Evolutionary conservation across 1,139 yeast genomes (phyloP), one percentile per base, ranked within the genome.

Genomic region (Spathaspora jeffriesii): DNA sequence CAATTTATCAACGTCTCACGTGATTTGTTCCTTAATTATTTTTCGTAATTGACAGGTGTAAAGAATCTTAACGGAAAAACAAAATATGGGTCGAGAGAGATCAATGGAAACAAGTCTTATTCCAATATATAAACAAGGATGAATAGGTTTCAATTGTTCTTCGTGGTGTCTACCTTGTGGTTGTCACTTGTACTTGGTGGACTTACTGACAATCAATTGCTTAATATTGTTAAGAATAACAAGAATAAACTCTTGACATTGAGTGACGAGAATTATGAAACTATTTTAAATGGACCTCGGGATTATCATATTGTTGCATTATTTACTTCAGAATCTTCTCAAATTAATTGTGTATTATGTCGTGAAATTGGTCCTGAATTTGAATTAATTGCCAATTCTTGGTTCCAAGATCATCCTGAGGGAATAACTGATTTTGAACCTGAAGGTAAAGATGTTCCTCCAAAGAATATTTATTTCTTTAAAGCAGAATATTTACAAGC

Each of bases 301-400:
- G 91, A 90, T 58, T 84, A 81, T 63, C 79, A 86, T 43, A 59
- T 88, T 17, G 76, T 88, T 22, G 65, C 84, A 39, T 73, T 87
- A 47, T 69, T 93, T 55, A 88, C 97, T 0, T 91, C 97, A 2
- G 79, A 84, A 15, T 77, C 84, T 34, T 73, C 89, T 0, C 82
- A 82, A 55, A 79, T 90, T 61, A 89, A 89, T 31, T 93, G 99
- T 69, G 73, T 75, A 2, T 73, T 89, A 50, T 93, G 99, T 74
- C 59, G 71, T 22, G 83, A 85, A 43, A 78, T 88, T 57, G 82
- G 79, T 34, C 96, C 97, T 1, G 81, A 79, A 43, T 89, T 68
- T 60, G 68, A 68, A 32, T 70, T 78, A 20, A 72, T 73, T 43
- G 74, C 91, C 43, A 85, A 84, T 25, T 68, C 80, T 34, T 86